A percentile compares a stretch with the other conserved stretches of the same genome.
Conservation (phyloP, 163 green algal species). For the Chloromonas sp. region DNA sequence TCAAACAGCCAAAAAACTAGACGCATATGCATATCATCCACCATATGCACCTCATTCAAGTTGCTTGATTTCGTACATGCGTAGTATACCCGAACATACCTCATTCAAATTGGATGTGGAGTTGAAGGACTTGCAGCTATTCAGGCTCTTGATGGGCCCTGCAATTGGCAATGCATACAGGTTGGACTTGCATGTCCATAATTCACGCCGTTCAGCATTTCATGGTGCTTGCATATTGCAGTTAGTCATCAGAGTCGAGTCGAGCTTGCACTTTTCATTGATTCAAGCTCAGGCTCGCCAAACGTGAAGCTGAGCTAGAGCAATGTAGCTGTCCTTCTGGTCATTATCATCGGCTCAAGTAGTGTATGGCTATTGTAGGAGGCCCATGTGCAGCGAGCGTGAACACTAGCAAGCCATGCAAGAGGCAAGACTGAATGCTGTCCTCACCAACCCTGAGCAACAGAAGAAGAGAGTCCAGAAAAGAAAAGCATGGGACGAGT, state of each 20-base stretch:
- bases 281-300: not conserved
- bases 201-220: too few species aligned
- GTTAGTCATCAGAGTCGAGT: not conserved
- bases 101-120: not conserved
- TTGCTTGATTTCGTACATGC: not conserved
- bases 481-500: not conserved
- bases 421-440: not conserved
- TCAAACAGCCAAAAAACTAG: too few species aligned
- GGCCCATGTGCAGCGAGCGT: too few species aligned
- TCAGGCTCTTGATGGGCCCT: not conserved
- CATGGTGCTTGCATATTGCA: too few species aligned
- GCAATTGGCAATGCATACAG: not conserved
- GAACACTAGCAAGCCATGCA: not conserved
- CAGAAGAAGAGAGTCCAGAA: not conserved
- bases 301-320: not conserved
- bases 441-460: too few species aligned
- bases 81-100: not conserved
- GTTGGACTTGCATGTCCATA: too few species aligned
- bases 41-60: not conserved
- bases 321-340: not conserved
- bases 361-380: too few species aligned
- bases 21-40: too few species aligned
- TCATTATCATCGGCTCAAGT: not conserved
- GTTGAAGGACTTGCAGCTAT: slow-evolving; percentile 2
- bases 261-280: not conserved